Evolutionary conservation across 345 rosid species (phyloP).

Genomic region (Streptanthus diversifolius): DNA sequence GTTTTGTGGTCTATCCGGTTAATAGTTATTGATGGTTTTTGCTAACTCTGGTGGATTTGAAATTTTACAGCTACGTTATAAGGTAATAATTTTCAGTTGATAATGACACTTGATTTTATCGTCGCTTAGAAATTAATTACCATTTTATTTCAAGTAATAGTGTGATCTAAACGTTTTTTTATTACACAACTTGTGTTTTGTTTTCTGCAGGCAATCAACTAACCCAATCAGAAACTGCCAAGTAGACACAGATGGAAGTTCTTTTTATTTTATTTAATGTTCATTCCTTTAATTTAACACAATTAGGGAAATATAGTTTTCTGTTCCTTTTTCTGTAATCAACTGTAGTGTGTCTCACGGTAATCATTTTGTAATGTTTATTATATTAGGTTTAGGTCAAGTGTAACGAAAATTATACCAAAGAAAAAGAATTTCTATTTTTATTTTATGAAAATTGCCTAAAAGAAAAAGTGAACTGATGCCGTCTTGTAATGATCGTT

Average conservation of each 20-base stretch:
- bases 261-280: conserved; percentile 33
- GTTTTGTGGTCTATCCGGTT: conserved; percentile 31
- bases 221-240: conserved; percentile 41
- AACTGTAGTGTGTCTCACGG: conserved; percentile 4
- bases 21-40: conserved; percentile 17
- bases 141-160: neutral
- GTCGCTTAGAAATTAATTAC: neutral
- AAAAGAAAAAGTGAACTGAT: conserved; percentile 23
- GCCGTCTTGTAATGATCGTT: conserved; percentile 28
- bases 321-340: neutral
- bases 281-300: conserved; percentile 45
- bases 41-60: conserved; percentile 21
- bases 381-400: conserved; percentile 15
- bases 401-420: conserved; percentile 10
- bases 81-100: conserved; percentile 36
- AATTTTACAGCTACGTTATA: conserved; percentile 27
- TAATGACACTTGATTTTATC: neutral
- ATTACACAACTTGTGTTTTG: neutral
- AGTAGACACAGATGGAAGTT: conserved; percentile 43
- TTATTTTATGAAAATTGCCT: conserved; percentile 10
- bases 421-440: neutral
- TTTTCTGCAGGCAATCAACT: conserved; percentile 41
- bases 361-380: conserved; percentile 28
- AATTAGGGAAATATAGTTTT: conserved; percentile 23
- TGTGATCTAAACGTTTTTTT: neutral